These are phyloP conservation scores for Auricularia sp. DNA, from an alignment of 768 basidiomycete species.

Conservation along the genomic window DNA sequence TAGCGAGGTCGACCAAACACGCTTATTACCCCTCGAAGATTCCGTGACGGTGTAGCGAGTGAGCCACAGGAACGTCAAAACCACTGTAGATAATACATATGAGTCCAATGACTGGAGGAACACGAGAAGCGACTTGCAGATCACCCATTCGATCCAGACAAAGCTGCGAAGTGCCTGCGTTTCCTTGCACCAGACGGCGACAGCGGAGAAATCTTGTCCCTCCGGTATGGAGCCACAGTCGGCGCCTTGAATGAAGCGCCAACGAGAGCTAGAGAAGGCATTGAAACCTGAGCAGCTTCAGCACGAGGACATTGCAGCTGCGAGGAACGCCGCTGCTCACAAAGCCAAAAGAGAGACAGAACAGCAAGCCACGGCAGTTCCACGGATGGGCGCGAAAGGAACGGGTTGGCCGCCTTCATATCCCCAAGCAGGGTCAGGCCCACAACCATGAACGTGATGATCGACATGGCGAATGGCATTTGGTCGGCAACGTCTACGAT, in stretches of 20 bases:
- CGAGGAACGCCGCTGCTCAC: constrained; percentile 22
- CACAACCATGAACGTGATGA: constrained; percentile 38
- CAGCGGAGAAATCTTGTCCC: constrained; percentile 20
- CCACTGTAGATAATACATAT: constrained; percentile 24
- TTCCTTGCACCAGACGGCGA: constrained; percentile 40
- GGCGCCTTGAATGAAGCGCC: constrained; percentile 35
- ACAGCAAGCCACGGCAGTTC: constrained; percentile 38
- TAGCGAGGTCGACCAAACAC: constrained; percentile 42
- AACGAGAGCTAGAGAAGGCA: constrained; percentile 51
- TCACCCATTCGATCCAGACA: constrained; percentile 49
- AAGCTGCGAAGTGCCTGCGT: constrained; percentile 46
- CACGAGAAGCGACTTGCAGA: constrained; percentile 29
- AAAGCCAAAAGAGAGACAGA: constrained; percentile 45
- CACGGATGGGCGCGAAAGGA: constrained; percentile 37
- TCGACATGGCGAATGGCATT: constrained; percentile 51
- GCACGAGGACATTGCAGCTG: background rate
- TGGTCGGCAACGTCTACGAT: constrained; percentile 45
- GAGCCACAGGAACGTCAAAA: constrained; percentile 31
- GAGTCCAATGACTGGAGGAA: background rate
- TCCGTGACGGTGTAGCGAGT: constrained; percentile 37
- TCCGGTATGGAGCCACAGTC: constrained; percentile 39
- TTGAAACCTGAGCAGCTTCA: constrained; percentile 35
- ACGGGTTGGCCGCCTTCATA: constrained; percentile 30
- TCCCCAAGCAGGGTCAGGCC: constrained; percentile 34
- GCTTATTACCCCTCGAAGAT: constrained; percentile 36